phyloP scores from a whole-genome alignment of 768 basidiomycete genomes.

The Fibroporia radiculosa region DNA sequence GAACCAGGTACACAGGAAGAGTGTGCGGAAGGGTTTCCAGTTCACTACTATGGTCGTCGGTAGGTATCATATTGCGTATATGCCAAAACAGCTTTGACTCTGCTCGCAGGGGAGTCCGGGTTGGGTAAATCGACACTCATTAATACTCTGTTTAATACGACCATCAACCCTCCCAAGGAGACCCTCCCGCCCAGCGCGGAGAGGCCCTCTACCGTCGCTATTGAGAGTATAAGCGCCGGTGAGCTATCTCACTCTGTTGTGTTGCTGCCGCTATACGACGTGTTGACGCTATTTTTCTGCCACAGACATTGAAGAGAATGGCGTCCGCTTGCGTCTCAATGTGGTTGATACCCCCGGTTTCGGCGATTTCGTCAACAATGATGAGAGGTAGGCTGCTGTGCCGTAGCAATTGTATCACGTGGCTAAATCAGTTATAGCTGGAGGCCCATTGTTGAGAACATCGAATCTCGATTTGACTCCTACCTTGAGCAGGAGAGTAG shows the following conservation, averaged over 20 bases:
- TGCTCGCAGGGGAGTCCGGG: slow-evolving; percentile 83
- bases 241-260: slow-evolving; percentile 15
- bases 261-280: not conserved
- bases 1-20: slow-evolving; percentile 99
- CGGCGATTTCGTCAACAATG: slow-evolving; percentile 99
- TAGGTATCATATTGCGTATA: slow-evolving; percentile 38
- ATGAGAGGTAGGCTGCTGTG: slow-evolving; percentile 66
- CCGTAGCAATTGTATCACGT: slow-evolving; percentile 10
- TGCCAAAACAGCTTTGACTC: slow-evolving; percentile 5
- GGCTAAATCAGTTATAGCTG: slow-evolving; percentile 47
- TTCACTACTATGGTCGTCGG: slow-evolving; percentile 99
- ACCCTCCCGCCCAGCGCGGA: slow-evolving; percentile 81
- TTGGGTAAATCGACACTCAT: slow-evolving; percentile 98
- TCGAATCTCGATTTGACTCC: slow-evolving; percentile 95
- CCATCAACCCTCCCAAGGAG: slow-evolving; percentile 86
- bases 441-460: slow-evolving; percentile 98
- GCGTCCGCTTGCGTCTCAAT: slow-evolving; percentile 92
- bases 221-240: slow-evolving; percentile 99
- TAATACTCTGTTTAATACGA: slow-evolving; percentile 97
- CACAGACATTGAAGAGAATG: slow-evolving; percentile 96
- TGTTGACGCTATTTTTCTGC: not conserved
- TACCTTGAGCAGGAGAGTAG: slow-evolving; percentile 99
- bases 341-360: slow-evolving; percentile 99
- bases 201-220: slow-evolving; percentile 87
- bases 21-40: slow-evolving; percentile 96